Conservation (phyloP, 139 green algal species). For the Chlamydomonas sphaeroides region DNA sequence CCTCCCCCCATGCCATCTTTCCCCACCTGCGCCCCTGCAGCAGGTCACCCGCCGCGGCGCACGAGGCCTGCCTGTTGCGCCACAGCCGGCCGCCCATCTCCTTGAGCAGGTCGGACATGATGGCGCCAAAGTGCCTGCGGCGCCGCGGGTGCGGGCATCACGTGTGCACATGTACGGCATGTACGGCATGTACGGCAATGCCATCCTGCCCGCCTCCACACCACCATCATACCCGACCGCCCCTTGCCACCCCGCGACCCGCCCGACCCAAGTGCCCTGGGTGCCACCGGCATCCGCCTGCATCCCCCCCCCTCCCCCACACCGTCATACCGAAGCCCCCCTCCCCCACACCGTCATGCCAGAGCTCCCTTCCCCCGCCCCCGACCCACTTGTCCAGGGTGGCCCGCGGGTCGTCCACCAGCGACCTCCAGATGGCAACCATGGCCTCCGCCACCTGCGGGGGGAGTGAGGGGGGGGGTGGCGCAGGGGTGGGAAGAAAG, state of each 20-base stretch:
- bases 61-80: constrained; percentile 84
- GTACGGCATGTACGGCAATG: too few species aligned
- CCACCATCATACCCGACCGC: too few species aligned
- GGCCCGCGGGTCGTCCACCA: constrained; percentile 76
- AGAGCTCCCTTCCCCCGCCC: not conserved
- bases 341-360: too few species aligned
- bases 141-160: too few species aligned
- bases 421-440: constrained; percentile 80
- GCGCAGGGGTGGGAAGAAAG: too few species aligned
- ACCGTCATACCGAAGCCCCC: not conserved
- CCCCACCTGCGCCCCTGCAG: constrained; percentile 70
- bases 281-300: too few species aligned
- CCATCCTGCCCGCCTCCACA: too few species aligned
- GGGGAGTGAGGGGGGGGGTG: too few species aligned
- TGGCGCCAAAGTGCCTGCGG: constrained; percentile 69
- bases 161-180: too few species aligned
- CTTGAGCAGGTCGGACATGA: constrained; percentile 71
- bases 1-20: not conserved
- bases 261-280: too few species aligned
- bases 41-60: constrained; percentile 78
- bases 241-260: too few species aligned
- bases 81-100: constrained; percentile 86
- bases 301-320: not conserved
- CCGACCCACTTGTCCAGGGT: constrained; percentile 57
- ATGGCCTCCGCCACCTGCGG: constrained; percentile 88